Conservation (phyloP, 1,284 basidiomycete species). For the Cryptococcus deneoformans region DNA sequence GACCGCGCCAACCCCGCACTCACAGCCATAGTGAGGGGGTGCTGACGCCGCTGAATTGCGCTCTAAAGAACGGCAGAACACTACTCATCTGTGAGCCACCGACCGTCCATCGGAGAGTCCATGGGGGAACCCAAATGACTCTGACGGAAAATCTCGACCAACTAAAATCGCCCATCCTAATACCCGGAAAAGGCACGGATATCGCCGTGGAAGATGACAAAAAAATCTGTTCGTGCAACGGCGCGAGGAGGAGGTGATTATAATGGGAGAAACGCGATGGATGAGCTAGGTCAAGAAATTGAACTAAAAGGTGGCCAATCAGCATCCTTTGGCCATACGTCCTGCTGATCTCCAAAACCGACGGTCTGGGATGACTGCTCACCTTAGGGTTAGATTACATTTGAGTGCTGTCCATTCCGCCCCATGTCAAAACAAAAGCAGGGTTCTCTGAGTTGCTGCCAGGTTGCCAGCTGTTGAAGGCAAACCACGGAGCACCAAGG, state of each 20-base stretch:
- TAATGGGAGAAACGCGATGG: background rate
- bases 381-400: slow-evolving; percentile 4
- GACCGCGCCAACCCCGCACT: background rate
- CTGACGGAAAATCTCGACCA: background rate
- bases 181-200: background rate
- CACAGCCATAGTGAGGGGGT: background rate
- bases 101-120: background rate
- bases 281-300: background rate
- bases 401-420: too few relatives aligned
- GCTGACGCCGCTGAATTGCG: background rate
- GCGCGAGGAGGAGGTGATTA: background rate
- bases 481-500: background rate
- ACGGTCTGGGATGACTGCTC: background rate
- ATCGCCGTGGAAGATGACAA: slow-evolving; percentile 1
- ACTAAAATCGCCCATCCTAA: background rate
- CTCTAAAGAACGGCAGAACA: slow-evolving; percentile 1
- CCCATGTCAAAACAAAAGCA: background rate
- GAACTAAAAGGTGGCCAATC: background rate
- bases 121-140: too few relatives aligned
- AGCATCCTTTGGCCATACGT: background rate
- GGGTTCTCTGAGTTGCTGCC: background rate
- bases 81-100: background rate
- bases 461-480: background rate
- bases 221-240: background rate
- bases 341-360: background rate